phyloP scores from a whole-genome alignment of 495 filamentous ascomycete species.

The Penicillium malachiteum region DNA sequence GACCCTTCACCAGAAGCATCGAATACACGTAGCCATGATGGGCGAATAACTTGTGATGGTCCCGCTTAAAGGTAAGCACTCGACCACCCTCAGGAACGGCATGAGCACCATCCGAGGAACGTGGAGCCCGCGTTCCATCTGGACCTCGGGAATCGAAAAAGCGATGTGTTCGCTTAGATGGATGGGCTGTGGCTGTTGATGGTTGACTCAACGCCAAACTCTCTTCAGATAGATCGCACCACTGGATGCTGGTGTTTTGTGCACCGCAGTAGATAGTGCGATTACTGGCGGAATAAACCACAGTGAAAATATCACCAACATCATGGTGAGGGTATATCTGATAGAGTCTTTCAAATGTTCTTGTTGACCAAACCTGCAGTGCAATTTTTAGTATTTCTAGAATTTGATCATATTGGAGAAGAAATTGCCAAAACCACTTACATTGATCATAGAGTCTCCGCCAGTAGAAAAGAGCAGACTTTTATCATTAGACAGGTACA shows the following conservation, averaged over 20 bases:
- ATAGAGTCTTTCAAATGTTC: conserved; percentile 67
- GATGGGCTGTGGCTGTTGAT: conserved; percentile 65
- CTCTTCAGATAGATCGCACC: conserved; percentile 59
- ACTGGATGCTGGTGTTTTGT: conserved; percentile 88
- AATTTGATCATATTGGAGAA: not conserved
- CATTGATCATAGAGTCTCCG: conserved; percentile 90
- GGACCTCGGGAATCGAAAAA: conserved; percentile 94
- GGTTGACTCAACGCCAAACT: conserved; percentile 57
- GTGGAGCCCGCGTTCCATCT: conserved; percentile 73
- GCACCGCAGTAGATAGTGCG: conserved; percentile 88
- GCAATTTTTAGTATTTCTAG: too few species aligned
- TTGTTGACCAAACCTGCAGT: conserved; percentile 61
- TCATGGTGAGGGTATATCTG: conserved; percentile 93
- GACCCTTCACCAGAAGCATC: conserved; percentile 75
- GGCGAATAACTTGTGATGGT: conserved; percentile 82
- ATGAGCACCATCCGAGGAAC: conserved; percentile 47
- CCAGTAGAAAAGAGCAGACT: conserved; percentile 86
- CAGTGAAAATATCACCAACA: conserved; percentile 92
- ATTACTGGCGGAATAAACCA: conserved; percentile 75
- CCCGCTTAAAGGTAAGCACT: conserved; percentile 77
- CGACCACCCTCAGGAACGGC: conserved; percentile 51
- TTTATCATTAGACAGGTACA: conserved; percentile 73
- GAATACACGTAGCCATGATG: conserved; percentile 96
- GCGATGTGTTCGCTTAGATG: conserved; percentile 76
- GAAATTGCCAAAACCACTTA: conserved; percentile 36